Evolutionary conservation across 352 stramenopile genomes (phyloP), one percentile per base, ranked within the genome.

Genomic region (Thalassiosira allenii): DNA sequence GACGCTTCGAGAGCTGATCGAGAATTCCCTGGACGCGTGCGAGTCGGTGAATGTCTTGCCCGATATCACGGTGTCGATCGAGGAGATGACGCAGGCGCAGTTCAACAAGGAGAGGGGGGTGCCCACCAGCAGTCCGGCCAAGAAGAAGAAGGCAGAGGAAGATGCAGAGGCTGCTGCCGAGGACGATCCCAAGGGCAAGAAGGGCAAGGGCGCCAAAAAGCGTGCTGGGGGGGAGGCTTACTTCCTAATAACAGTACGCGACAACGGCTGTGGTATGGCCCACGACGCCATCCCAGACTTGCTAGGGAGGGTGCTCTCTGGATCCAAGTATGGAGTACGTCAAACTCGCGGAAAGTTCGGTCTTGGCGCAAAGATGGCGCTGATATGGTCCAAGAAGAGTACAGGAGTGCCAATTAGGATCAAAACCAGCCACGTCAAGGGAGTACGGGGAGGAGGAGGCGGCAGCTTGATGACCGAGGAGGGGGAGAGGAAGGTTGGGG

Each of bases 381-480:
- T 97, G 52, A 97, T 97, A 66, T 97, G 94, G 94, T 90, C 77
- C 43, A 96, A 96, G 78, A 97, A 97, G 70, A 93, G 78, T 58
- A 96, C 92, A 1, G 93, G 92, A 0, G 76, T 96, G 30, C 94
- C 94, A 2, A 96, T 97, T 75, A 67, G 81, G 41, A 84, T 96
- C 2, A 87, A 71, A 12, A 95, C 86, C 1, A 84, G 84, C 34
- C 84, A 93, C 75, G 76, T 79, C 4, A 79, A 54, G 33, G 71
- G 73, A 12, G 59, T 53, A 30, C 49, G 58, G 44, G 62, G 67
- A 20, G 54, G 67, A 12, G 71, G 75, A 20, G 51, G 63, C 25
- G 58, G 58, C 1, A 65, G 47, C 5, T 29, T 75, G 22, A 14
- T 83, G 29, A 61, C 71, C 33, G 63, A 84, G 22, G 40, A 78